phyloP scores from a whole-genome alignment of 306 rosid genomes.

The Mimosa bimucronata region DNA sequence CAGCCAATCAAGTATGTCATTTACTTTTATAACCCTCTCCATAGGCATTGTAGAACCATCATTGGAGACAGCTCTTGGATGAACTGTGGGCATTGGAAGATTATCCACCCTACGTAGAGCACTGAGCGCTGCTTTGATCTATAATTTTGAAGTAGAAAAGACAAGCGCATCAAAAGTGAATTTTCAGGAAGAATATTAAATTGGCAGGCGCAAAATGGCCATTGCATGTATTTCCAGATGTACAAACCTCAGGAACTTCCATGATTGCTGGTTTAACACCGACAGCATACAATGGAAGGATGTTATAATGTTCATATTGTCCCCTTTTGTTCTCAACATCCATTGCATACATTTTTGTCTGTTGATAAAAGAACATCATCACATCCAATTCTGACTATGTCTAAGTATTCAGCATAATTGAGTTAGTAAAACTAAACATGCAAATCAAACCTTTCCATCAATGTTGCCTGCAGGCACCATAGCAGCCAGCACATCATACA shows the following conservation, averaged over 20 bases:
- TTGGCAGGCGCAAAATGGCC: neutral
- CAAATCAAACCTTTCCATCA: conserved; percentile 48
- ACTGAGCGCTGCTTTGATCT: conserved; percentile 66
- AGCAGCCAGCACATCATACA: conserved; percentile 60
- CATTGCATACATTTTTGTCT: conserved; percentile 55
- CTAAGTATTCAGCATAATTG: conserved; percentile 18
- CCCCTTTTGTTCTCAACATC: conserved; percentile 56
- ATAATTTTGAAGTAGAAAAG: conserved; percentile 30
- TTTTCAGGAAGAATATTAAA: neutral
- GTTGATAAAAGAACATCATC: conserved; percentile 37
- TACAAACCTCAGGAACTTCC: conserved; percentile 72
- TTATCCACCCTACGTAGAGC: conserved; percentile 52
- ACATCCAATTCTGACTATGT: conserved; percentile 21
- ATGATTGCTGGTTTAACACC: conserved; percentile 71
- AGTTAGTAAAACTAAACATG: neutral
- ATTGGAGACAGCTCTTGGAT: conserved; percentile 30
- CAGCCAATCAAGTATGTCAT: conserved; percentile 72
- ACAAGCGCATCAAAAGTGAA: conserved; percentile 1
- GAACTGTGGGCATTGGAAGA: conserved; percentile 70
- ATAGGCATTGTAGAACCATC: conserved; percentile 36
- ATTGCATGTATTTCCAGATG: neutral
- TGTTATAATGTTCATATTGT: conserved; percentile 62
- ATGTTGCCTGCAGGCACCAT: conserved; percentile 39
- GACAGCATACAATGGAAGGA: conserved; percentile 65
- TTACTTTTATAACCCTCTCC: conserved; percentile 55